Conservation (phyloP, 2,329 filamentous ascomycete species). For the Ustulina deusta region DNA sequence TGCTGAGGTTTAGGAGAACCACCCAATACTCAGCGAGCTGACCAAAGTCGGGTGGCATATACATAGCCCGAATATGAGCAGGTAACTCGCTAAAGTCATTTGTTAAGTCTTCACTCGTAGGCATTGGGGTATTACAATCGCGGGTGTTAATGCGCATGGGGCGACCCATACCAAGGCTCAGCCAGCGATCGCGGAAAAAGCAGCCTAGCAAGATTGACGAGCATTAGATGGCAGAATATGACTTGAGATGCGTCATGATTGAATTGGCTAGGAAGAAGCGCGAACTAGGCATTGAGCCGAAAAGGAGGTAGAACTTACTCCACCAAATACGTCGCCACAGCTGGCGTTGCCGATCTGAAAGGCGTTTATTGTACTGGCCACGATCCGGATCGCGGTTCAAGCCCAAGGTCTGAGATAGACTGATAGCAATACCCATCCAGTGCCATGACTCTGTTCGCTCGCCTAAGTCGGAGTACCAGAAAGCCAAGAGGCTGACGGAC, state of each 20-base stretch:
- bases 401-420: slow-evolving; percentile 35
- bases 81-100: slow-evolving; percentile 28
- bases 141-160: slow-evolving; percentile 55
- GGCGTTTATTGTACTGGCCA: slow-evolving; percentile 31
- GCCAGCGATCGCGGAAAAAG: slow-evolving; percentile 56
- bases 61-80: neutral
- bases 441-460: slow-evolving; percentile 37
- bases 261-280: neutral
- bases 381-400: slow-evolving; percentile 35
- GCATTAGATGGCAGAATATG: slow-evolving; percentile 7
- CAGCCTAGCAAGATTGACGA: slow-evolving; percentile 40
- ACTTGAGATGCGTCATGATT: neutral
- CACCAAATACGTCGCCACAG: slow-evolving; percentile 57
- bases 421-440: slow-evolving; percentile 39
- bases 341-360: slow-evolving; percentile 36
- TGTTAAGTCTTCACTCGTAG: slow-evolving; percentile 35
- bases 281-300: neutral
- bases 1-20: slow-evolving; percentile 28
- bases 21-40: slow-evolving; percentile 34
- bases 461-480: slow-evolving; percentile 37
- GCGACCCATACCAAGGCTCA: slow-evolving; percentile 54
- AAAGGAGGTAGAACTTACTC: slow-evolving; percentile 40
- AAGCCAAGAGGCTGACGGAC: slow-evolving; percentile 36
- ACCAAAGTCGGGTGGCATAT: slow-evolving; percentile 32
- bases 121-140: slow-evolving; percentile 53